phyloP scores from a whole-genome alignment of 805 yeast genomes.

The Candida piceae region DNA sequence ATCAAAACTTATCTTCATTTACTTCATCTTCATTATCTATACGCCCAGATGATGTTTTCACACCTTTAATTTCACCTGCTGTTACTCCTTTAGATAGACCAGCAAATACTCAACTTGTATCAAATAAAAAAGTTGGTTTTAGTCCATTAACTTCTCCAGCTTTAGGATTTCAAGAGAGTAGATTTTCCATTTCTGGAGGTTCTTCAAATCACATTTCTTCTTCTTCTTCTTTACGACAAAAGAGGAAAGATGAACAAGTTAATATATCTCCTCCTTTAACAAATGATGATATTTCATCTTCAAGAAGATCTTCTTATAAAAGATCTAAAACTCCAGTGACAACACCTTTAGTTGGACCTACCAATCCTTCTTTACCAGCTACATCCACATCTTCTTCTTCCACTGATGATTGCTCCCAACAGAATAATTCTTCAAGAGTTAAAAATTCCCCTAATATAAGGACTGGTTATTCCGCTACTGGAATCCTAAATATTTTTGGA shows the following conservation, averaged over 20 bases:
- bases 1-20: too few relatives aligned
- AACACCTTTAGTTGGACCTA: conserved; percentile 36
- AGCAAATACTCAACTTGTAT: conserved; percentile 7
- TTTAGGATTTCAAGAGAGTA: conserved; percentile 40
- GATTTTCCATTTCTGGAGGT: conserved; percentile 5
- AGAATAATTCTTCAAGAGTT: too few relatives aligned
- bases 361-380: conserved; percentile 9
- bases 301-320: conserved; percentile 21
- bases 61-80: conserved; percentile 75
- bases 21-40: conserved; percentile 23
- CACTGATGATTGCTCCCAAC: too few relatives aligned
- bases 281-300: conserved; percentile 12
- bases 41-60: conserved; percentile 58
- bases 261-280: conserved; percentile 19
- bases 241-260: conserved; percentile 24
- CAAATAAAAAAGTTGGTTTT: conserved; percentile 21
- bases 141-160: conserved; percentile 68
- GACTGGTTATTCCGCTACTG: too few relatives aligned
- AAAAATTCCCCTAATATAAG: not conserved
- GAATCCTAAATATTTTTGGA: too few relatives aligned
- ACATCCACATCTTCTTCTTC: conserved; percentile 2
- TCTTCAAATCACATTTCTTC: conserved; percentile 8
- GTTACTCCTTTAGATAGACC: conserved; percentile 54
- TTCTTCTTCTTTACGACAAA: conserved; percentile 21
- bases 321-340: conserved; percentile 36